A percentile compares a stretch with the other conserved stretches of the same genome.
phyloP scores from a whole-genome alignment of 148 eudicot species.

The Pouteria glomerata region DNA sequence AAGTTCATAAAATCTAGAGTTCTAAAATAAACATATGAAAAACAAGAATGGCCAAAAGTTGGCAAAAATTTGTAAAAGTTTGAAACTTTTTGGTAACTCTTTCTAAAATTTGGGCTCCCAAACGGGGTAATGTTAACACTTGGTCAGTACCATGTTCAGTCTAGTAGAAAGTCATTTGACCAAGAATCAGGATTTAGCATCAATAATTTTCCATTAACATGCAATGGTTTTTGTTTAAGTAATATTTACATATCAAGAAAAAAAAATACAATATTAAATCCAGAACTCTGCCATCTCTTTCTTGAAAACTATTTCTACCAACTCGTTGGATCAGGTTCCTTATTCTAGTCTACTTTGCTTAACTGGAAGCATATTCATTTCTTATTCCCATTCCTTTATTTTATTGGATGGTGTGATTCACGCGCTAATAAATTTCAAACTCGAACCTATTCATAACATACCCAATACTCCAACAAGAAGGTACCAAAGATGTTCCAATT shows the following conservation, averaged over 20 bases:
- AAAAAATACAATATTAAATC: too few relatives aligned
- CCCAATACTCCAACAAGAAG: background rate
- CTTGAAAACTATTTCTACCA: background rate
- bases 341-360: background rate
- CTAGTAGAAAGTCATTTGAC: background rate
- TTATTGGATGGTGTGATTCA: background rate
- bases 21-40: too few relatives aligned
- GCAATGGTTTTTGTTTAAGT: too few relatives aligned
- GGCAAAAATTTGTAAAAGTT: too few relatives aligned
- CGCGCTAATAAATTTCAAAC: background rate
- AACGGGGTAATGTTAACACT: too few relatives aligned
- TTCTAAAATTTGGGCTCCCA: too few relatives aligned
- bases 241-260: background rate
- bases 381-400: background rate
- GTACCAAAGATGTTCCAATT: background rate
- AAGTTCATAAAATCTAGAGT: too few relatives aligned
- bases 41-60: too few relatives aligned
- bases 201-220: background rate
- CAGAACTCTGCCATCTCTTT: too few relatives aligned
- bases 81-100: too few relatives aligned
- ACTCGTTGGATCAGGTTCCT: background rate
- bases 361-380: background rate
- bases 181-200: background rate
- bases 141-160: background rate
- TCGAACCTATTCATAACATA: background rate